Base-by-base conservation (phyloP, 495 filamentous ascomycete species). In the Aspergillus nanangensis region DNA sequence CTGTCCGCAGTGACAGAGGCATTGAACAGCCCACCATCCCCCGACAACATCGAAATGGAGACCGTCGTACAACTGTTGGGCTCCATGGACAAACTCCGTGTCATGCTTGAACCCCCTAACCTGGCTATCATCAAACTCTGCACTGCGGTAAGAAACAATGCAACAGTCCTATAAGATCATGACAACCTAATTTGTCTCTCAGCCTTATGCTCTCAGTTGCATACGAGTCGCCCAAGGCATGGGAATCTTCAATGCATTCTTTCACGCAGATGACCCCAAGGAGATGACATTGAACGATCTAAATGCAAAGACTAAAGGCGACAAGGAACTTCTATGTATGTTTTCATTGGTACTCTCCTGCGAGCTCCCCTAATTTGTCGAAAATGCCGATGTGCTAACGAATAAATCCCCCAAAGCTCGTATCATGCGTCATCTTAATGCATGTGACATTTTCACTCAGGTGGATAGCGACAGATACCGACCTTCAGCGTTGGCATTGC, bases 171-270 rank as follows among this genome's bases (percentile, higher is more conserved):
- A 17, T 3, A 24, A 23, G 25, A 23, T 29, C 25, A 5, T 29
- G 5, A 29, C 11, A 11, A 7, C 25, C 31, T 13, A 27, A 38
- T 36, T 24, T 20, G 7, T 4, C 18, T 5, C 13, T 2, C 32
- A 53, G 50, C 41, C 36, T 23, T 49, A 53, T 27, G 33, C 8
- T 17, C 33, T 48, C 18, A 32, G 32, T 20, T 5, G 19, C 0
- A 48, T 56, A 23, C 48, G 53, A 15, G 35, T 49, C 7, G 48
- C 53, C 11, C 44, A 48, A 27, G 55, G 55, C 1, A 58, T 58
- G 55, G 55, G 55, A 11, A 45, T 58, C 13, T 58, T 58, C 39
- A 50, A 58, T 29, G 47, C 51, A 13, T 58, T 58, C 18, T 39
- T 41, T 15, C 29, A 19, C 18, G 18, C 44, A 8, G 10, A 38